Evolutionary conservation across 116 monocot genomes (phyloP), one percentile per base, ranked within the genome.

Genomic region (Posidonia oceanica): DNA sequence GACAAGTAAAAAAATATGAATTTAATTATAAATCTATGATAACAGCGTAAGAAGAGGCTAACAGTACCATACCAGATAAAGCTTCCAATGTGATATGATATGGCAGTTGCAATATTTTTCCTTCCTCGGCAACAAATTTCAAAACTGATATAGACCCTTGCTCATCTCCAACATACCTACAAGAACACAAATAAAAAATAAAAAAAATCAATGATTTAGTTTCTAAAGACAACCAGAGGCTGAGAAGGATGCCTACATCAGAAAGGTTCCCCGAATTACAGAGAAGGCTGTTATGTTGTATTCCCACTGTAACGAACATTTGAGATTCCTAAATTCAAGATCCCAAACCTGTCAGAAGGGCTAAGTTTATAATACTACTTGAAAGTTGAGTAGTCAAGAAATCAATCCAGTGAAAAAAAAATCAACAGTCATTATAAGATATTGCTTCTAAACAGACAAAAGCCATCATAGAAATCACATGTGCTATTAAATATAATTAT

Each of bases 161-260:
- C 60, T 98, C 97, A 81, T 92, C 97, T 41, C 97, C 97, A 77
- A 87, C 40, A 81, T 87, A 98, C 87, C 97, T 94, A 71, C 36
- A 54, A 68, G 3, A 53, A 53, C 14, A 36, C 18, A 54, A 23
- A 48, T 15, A 29, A 29, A 36, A 53, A 12, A 14, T 36, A 53
- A 51, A 53, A 20, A 37, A 68, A 23, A 54, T 7, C 14, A 15
- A 68, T 3, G 23, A 54, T 21, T 68, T 17, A 54, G 14, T 15
- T 36, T 53, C 51, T 58, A 17, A 36, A 44, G 18, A n/a, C 44
- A 67, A 22, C 48, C 48, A 67, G 51, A 52, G 41, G 21, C 22
- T 56, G 3, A 64, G 38, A 69, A 77, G 20, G 68, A 21, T 54
- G 54, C 83, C 69, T 68, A 98, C 97, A 98, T 98, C 16, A 92